Evolutionary conservation across 164 flowering plant genomes (phyloP).

Genomic region (Echeveria elegans): DNA sequence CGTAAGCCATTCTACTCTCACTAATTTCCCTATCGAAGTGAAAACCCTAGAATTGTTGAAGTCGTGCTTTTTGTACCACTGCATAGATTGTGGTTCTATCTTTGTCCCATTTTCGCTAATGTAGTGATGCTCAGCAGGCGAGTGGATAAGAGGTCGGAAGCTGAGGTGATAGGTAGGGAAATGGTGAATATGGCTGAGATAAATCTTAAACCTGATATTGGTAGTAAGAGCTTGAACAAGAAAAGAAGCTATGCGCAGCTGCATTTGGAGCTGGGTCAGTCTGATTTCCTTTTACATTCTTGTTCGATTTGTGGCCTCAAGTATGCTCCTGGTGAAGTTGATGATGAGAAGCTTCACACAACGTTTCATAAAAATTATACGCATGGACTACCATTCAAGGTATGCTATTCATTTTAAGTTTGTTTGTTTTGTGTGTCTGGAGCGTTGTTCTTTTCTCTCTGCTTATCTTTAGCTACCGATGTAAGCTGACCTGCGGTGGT

Average conservation of each 20-base stretch:
- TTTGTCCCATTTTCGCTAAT: too few species aligned
- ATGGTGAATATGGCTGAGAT: not conserved
- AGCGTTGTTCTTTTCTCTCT: too few species aligned
- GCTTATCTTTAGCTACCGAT: not conserved
- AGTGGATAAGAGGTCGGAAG: not conserved
- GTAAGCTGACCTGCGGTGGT: too few species aligned
- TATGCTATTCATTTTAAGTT: conserved; percentile 7
- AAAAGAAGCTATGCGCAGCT: conserved; percentile 83
- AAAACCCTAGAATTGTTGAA: too few species aligned
- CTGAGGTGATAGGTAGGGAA: not conserved
- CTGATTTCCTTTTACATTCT: conserved; percentile 64
- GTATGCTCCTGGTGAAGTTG: conserved; percentile 62
- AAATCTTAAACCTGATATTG: not conserved
- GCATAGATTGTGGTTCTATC: not conserved
- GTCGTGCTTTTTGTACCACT: too few species aligned
- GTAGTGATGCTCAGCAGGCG: not conserved
- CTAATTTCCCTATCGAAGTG: too few species aligned
- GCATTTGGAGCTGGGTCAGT: conserved; percentile 80
- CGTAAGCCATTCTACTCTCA: not conserved
- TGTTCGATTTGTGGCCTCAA: conserved; percentile 61
- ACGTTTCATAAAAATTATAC: conserved; percentile 59
- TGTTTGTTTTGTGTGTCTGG: not conserved
- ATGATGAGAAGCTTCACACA: conserved; percentile 65
- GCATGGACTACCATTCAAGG: conserved; percentile 76
- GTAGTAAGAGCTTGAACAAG: conserved; percentile 37